Evolutionary conservation across 495 filamentous ascomycete genomes (phyloP).

Genomic region (Parathielavia appendiculata): DNA sequence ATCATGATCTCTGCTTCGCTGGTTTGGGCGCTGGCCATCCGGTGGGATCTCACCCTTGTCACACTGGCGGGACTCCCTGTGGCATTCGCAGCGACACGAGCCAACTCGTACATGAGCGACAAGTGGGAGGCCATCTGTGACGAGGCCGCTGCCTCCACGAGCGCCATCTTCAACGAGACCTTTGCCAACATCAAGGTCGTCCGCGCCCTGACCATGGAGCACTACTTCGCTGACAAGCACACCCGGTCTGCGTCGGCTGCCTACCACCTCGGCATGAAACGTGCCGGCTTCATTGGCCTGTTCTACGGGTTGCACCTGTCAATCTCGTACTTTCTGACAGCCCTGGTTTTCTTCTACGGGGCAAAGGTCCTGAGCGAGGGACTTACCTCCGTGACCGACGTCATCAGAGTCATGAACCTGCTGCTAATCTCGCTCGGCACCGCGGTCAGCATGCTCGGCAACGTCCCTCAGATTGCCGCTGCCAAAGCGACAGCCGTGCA

Average conservation of each 20-base stretch:
- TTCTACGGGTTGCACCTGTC: conserved; percentile 75
- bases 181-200: conserved; percentile 81
- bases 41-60: conserved; percentile 80
- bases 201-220: conserved; percentile 68
- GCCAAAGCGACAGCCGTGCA: conserved; percentile 66
- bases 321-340: conserved; percentile 64
- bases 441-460: conserved; percentile 59
- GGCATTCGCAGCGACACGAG: conserved; percentile 59
- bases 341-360: conserved; percentile 81
- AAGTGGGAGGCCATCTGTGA: conserved; percentile 68
- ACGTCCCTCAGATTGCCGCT: conserved; percentile 74
- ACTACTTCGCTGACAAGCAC: conserved; percentile 67
- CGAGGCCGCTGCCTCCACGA: conserved; percentile 49
- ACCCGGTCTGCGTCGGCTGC: conserved; percentile 43
- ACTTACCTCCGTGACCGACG: conserved; percentile 44
- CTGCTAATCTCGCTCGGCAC: conserved; percentile 77
- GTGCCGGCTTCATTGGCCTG: conserved; percentile 59
- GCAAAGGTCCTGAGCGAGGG: conserved; percentile 52
- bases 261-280: conserved; percentile 51
- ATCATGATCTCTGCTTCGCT: conserved; percentile 62
- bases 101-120: conserved; percentile 56
- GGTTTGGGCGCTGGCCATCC: conserved; percentile 65
- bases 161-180: conserved; percentile 66
- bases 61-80: conserved; percentile 63
- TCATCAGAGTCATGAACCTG: conserved; percentile 74